phyloP scores from a whole-genome alignment of 1,284 basidiomycete genomes.

The Ceratobasidium sp. region DNA sequence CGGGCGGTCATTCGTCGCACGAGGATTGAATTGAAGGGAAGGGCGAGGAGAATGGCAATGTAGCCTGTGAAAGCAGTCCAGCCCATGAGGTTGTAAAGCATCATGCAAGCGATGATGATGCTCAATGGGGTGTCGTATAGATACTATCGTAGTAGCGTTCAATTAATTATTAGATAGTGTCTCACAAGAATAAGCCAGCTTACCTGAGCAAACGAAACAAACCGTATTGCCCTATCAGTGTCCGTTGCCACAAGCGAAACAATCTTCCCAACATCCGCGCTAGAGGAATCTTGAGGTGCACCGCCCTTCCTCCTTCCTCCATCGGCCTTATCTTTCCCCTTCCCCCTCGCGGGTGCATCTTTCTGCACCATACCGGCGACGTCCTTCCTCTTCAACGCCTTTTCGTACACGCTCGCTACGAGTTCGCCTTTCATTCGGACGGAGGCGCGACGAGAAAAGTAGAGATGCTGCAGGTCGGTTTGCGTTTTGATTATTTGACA shows the following conservation, averaged over 20 bases:
- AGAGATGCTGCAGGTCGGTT: constrained; percentile 82
- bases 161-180: too few species aligned
- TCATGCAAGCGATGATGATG: constrained; percentile 25
- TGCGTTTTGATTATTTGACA: constrained; percentile 54
- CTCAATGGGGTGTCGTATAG: constrained; percentile 54
- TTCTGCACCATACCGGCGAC: constrained; percentile 56
- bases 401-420: constrained; percentile 89
- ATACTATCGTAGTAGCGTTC: constrained; percentile 61
- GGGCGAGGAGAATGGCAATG: constrained; percentile 28
- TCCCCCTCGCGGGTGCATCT: constrained; percentile 50
- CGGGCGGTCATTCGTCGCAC: constrained; percentile 65
- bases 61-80: constrained; percentile 46
- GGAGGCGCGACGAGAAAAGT: constrained; percentile 78
- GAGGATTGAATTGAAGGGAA: constrained; percentile 57
- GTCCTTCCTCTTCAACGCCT: constrained; percentile 88
- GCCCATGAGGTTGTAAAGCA: constrained; percentile 47
- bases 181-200: constrained; percentile 10
- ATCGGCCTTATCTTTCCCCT: constrained; percentile 58
- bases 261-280: constrained; percentile 60
- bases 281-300: neutral
- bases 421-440: constrained; percentile 80
- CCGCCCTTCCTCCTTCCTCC: constrained; percentile 51
- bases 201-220: neutral
- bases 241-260: constrained; percentile 58
- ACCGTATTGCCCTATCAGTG: neutral